Evolutionary conservation across 768 basidiomycete species (phyloP), one percentile per base, ranked within the genome.

Genomic region (Kwoniella dejecticola): DNA sequence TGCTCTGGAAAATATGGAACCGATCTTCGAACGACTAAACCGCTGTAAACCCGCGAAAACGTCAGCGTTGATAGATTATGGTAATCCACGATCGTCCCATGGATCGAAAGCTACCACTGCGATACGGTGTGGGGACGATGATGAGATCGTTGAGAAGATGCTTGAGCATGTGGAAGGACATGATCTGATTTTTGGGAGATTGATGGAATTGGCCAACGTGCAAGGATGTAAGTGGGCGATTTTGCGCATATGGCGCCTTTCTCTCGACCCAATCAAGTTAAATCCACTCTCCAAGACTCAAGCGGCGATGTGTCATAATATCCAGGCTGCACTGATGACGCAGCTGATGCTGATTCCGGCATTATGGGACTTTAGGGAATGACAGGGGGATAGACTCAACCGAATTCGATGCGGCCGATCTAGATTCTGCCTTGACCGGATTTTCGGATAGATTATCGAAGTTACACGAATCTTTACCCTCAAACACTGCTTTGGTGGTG

Each of bases 1-100:
- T 77, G 91, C 89, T 76, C 88, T 86, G 76, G 84, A 85, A 1
- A 91, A 94, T 72, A 84, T 83, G 62, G 93, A 97, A 80, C 86
- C 87, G 3, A 89, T 97, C 31, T 92, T 96, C 69, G 92, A 93
- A 76, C 83, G 90, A 27, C 86, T 95, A 82, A 81, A 82, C 52
- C 82, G 91, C 8, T 75, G 58, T 47, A 50, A 56, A 12, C 30
- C 55, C 13, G 74, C 50, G 81, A 84, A 55, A 78, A 80, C 49
- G 76, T 87, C 83, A 2, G 89, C 88, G 0, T 87, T 93, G 1
- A 87, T 93, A 48, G 91, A 97, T 71, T 88, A 89, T 65, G 90
- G 91, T 8, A 90, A 89, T 71, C 89, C 91, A 0, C 80, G 81
- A 3, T 85, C 86, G 24, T 91, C 91, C 89, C 90, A 92, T 66